Base-by-base conservation (phyloP, 495 filamentous ascomycete genomes). In the Podospora fimiseda region DNA sequence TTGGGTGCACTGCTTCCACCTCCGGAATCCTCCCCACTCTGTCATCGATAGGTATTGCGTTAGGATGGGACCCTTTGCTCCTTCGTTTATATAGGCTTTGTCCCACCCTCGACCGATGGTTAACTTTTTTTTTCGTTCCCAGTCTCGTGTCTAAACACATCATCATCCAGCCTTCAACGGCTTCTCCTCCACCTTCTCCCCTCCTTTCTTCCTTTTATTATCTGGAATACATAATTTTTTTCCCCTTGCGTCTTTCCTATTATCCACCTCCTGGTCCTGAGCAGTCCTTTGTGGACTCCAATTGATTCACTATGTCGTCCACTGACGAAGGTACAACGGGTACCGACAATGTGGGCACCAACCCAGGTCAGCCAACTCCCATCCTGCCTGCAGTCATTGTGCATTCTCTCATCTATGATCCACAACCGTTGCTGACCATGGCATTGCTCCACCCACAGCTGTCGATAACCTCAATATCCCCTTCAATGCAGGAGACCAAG, bases 401-500 rank as follows among this genome's bases (percentile, higher is more conserved):
- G 39, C 39, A 41, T 41, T n/a, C 14, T 6, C 14, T 41, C 13
- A 41, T 4, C 11, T 5, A 18, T n/a, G 33, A 9, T 2, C 24
- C 23, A 44, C n/a, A 16, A 9, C 19, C 52, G 33, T 36, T 27
- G 23, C 46, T 27, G 18, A 45, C 14, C 37, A 44, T 4, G 13
- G 48, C 11, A 36, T 38, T 24, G n/a, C n/a, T 16, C 38, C 36
- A 2, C 55, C 21, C 6, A 36, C 54, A 90, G 86, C 76, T 53
- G 70, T 63, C 62, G 85, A 88, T 62, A 90, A 90, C 70, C 62
- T 94, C 59, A 96, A 95, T 75, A 3, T 43, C 0, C 19, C 43
- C 21, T 59, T 59, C 90, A 91, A 84, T 91, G 90, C 77, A 2
- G 78, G 78, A 50, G 78, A 81, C 59, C 74, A 77, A 69, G 87